A percentile compares a stretch with the other conserved stretches of the same genome.
phyloP scores from a whole-genome alignment of 2,329 filamentous ascomycete species.

The Neospermospora avenae region DNA sequence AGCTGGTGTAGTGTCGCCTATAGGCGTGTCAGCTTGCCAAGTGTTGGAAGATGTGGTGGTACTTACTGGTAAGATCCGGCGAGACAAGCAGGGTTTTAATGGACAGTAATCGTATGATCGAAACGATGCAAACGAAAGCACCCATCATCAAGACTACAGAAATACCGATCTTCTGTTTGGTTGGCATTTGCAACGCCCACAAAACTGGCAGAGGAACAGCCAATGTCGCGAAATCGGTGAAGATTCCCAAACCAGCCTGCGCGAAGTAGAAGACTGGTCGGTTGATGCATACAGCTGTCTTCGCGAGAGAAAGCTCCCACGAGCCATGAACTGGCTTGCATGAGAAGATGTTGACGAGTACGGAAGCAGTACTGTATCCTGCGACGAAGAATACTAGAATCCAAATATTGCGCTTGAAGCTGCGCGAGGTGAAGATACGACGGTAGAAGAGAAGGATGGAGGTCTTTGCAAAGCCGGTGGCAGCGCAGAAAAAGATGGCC shows the following conservation, averaged over 20 bases:
- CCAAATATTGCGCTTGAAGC: neutral
- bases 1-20: neutral
- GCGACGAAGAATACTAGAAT: neutral
- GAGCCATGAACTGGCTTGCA: neutral
- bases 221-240: neutral
- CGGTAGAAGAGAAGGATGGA: neutral
- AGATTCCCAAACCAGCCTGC: neutral
- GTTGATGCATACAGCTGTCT: neutral
- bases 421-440: neutral
- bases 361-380: neutral
- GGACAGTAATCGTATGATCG: neutral
- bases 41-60: neutral
- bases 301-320: neutral
- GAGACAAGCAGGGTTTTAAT: neutral
- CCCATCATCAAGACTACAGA: neutral
- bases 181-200: neutral
- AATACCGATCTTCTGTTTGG: neutral
- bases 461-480: neutral
- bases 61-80: neutral
- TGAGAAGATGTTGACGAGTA: neutral
- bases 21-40: neutral
- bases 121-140: neutral
- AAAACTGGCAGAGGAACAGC: neutral
- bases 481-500: neutral
- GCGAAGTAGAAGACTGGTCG: neutral